Evolutionary conservation across 2,329 filamentous ascomycete genomes (phyloP).

Genomic region (Apiospora pterosperma): DNA sequence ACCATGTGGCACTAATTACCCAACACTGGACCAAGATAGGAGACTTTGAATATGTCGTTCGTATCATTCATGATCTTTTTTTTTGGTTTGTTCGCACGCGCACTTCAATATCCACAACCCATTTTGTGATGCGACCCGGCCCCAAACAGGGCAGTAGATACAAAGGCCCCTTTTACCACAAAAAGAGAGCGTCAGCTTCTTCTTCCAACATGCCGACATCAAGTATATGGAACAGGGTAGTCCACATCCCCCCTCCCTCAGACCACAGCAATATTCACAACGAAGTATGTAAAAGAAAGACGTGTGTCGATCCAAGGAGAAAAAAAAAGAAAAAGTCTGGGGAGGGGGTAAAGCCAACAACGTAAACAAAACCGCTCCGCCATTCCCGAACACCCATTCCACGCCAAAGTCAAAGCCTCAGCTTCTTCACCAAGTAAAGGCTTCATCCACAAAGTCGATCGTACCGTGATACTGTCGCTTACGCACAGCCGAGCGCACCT

Average conservation of each 20-base stretch:
- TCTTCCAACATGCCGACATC: background rate
- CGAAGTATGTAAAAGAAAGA: slow-evolving; percentile 4
- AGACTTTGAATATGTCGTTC: background rate
- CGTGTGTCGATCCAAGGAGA: slow-evolving; percentile 3
- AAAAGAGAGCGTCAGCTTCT: background rate
- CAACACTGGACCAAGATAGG: background rate
- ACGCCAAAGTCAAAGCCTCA: background rate
- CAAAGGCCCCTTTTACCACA: background rate
- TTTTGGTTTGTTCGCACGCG: background rate
- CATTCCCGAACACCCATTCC: background rate
- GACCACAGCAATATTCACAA: background rate
- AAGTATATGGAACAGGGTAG: background rate
- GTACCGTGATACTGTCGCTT: slow-evolving; percentile 60
- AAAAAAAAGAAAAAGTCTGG: no score
- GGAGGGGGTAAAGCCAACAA: background rate
- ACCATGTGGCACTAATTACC: background rate
- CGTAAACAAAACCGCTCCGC: background rate
- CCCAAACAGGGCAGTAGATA: background rate
- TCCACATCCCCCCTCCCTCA: background rate
- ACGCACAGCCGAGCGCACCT: slow-evolving; percentile 67
- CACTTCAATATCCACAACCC: background rate
- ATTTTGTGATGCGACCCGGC: background rate
- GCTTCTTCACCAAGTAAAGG: slow-evolving; percentile 57
- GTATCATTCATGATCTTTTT: slow-evolving; percentile 1
- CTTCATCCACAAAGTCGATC: slow-evolving; percentile 78